A percentile compares a stretch with the other conserved stretches of the same genome.
phyloP scores from a whole-genome alignment of 1,284 basidiomycete genomes.

The Schizophyllum commune region DNA sequence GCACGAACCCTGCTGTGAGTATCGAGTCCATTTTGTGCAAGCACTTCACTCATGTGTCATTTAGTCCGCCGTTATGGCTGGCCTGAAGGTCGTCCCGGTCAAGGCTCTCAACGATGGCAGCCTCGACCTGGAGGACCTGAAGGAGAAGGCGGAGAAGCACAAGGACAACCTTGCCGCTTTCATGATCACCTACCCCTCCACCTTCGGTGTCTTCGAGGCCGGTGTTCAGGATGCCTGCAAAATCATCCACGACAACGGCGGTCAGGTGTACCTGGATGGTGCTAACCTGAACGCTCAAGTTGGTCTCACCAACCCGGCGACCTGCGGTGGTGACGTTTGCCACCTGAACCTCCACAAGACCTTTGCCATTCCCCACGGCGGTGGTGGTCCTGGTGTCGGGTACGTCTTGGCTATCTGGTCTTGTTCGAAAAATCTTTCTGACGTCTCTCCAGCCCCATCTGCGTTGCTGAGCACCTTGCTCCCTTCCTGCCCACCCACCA shows the following conservation, averaged over 20 bases:
- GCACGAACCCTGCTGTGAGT: conserved; percentile 87
- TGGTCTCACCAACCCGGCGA: conserved; percentile 92
- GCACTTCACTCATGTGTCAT: conserved; percentile 5
- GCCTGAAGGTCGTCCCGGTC: conserved; percentile 91
- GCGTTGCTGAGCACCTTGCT: conserved; percentile 87
- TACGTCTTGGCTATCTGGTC: too few species aligned
- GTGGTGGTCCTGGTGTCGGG: conserved; percentile 94
- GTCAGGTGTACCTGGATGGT: conserved; percentile 97
- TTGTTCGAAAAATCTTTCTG: too few species aligned
- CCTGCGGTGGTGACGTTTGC: conserved; percentile 94
- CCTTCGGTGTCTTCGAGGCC: conserved; percentile 95
- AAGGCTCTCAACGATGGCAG: conserved; percentile 86
- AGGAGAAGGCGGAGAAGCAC: conserved; percentile 84
- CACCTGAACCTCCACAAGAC: conserved; percentile 98
- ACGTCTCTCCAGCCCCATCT: conserved; percentile 69
- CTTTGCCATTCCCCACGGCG: conserved; percentile 87
- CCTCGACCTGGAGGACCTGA: conserved; percentile 83
- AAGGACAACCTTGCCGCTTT: conserved; percentile 91
- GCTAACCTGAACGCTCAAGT: conserved; percentile 26
- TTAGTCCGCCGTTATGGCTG: conserved; percentile 94
- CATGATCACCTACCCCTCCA: conserved; percentile 97
- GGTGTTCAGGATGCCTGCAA: conserved; percentile 86
- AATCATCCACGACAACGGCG: conserved; percentile 91
- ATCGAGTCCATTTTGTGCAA: neutral
- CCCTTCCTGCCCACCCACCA: conserved; percentile 96